phyloP scores from a whole-genome alignment of 108 stramenopile species.

The Fragilaria crotonensis region DNA sequence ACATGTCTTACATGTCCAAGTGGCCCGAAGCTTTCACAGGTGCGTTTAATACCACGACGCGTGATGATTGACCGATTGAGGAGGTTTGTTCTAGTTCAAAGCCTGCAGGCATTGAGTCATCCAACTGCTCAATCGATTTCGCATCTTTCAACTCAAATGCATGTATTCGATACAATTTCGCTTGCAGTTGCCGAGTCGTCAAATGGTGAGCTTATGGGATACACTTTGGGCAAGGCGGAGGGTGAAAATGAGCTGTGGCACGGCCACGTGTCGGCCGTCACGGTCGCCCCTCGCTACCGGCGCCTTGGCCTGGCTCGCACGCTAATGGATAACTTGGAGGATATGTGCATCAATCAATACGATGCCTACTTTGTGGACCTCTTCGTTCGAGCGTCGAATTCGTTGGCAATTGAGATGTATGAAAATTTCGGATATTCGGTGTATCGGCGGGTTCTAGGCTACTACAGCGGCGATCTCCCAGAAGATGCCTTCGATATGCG shows the following conservation, averaged over 20 bases:
- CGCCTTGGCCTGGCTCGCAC: slow-evolving; percentile 84
- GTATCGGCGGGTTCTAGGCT: slow-evolving; percentile 89
- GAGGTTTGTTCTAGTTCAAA: neutral
- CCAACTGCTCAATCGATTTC: neutral
- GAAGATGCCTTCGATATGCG: slow-evolving; percentile 97
- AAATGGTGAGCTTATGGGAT: slow-evolving; percentile 75
- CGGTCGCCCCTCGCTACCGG: slow-evolving; percentile 89
- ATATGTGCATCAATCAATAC: slow-evolving; percentile 56
- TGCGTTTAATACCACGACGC: too few relatives aligned
- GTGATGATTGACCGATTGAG: too few relatives aligned
- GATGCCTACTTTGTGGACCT: slow-evolving; percentile 97
- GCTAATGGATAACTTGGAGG: slow-evolving; percentile 94
- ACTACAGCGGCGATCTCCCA: slow-evolving; percentile 78
- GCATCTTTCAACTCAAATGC: neutral
- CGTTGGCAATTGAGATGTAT: slow-evolving; percentile 95
- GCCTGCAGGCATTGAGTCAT: neutral
- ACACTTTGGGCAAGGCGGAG: slow-evolving; percentile 87
- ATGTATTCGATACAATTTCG: neutral
- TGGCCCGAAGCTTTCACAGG: slow-evolving; percentile 94
- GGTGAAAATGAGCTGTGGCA: slow-evolving; percentile 94
- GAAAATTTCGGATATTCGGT: slow-evolving; percentile 88
- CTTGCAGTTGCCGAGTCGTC: slow-evolving; percentile 73
- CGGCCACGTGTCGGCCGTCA: slow-evolving; percentile 97
- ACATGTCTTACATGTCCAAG: slow-evolving; percentile 86
- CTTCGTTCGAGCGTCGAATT: slow-evolving; percentile 92